phyloP scores from a whole-genome alignment of 768 basidiomycete species.

The Suillus cothurnatus region DNA sequence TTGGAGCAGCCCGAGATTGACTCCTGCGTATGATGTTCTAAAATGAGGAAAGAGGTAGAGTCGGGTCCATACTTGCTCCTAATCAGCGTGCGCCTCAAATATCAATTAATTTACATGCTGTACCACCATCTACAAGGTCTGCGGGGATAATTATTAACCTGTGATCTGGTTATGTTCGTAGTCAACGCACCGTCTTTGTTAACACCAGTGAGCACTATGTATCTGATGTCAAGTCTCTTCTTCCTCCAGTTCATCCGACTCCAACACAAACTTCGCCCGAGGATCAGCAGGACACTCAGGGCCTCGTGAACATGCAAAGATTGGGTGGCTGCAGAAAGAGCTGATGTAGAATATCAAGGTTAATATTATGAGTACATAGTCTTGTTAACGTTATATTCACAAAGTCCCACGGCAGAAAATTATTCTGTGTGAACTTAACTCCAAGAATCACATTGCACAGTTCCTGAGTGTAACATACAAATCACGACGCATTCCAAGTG shows the following conservation, averaged over 20 bases:
- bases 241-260: too few species aligned
- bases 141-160: neutral
- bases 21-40: too few species aligned
- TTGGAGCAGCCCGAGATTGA: too few species aligned
- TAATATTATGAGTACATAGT: too few species aligned
- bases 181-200: conserved; percentile 84
- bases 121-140: conserved; percentile 94
- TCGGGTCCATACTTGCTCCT: neutral
- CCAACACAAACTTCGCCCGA: too few species aligned
- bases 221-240: too few species aligned
- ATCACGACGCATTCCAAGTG: neutral
- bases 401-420: too few species aligned
- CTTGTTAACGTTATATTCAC: too few species aligned
- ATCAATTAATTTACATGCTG: conserved; percentile 25
- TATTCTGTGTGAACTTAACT: neutral
- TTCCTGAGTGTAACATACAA: neutral
- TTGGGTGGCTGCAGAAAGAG: neutral
- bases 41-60: too few species aligned
- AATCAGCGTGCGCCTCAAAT: neutral
- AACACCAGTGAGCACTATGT: conserved; percentile 95
- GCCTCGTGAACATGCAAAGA: neutral
- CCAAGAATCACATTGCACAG: neutral
- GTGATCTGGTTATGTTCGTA: neutral
- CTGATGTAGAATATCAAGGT: neutral
- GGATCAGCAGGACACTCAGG: neutral